Evolutionary conservation across 2,329 filamentous ascomycete genomes (phyloP).

Genomic region (Aspergillus sergii): DNA sequence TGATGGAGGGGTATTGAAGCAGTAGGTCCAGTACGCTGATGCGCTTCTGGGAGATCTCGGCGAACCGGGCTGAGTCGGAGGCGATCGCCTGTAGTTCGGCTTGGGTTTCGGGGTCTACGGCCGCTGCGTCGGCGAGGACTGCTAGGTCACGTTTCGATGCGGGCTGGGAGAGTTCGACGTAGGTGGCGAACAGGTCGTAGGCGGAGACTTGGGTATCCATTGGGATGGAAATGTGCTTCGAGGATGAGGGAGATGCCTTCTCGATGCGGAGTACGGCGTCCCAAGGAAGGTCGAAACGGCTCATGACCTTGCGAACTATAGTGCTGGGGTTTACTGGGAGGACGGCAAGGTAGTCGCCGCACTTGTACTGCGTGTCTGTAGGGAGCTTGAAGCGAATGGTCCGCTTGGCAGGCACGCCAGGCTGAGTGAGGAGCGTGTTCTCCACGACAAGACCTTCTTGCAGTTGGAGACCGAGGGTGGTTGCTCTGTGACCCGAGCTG

Average conservation of each 20-base stretch:
- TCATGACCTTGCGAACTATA: slow-evolving; percentile 65
- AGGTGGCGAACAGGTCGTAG: slow-evolving; percentile 66
- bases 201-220: slow-evolving; percentile 61
- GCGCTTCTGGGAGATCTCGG: slow-evolving; percentile 56
- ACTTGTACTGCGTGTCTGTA: slow-evolving; percentile 64
- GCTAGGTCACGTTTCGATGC: slow-evolving; percentile 67
- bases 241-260: slow-evolving; percentile 51
- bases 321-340: slow-evolving; percentile 69
- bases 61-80: slow-evolving; percentile 43
- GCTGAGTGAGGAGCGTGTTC: slow-evolving; percentile 54
- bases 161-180: slow-evolving; percentile 73
- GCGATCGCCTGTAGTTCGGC: slow-evolving; percentile 36
- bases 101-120: slow-evolving; percentile 52
- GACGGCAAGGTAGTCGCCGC: slow-evolving; percentile 76
- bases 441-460: slow-evolving; percentile 62
- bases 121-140: slow-evolving; percentile 49
- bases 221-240: slow-evolving; percentile 47
- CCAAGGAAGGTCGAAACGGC: slow-evolving; percentile 67
- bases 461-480: slow-evolving; percentile 65
- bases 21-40: slow-evolving; percentile 65
- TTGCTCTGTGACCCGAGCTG: slow-evolving; percentile 54
- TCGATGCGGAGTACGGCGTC: slow-evolving; percentile 67
- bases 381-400: slow-evolving; percentile 71
- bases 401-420: slow-evolving; percentile 60
- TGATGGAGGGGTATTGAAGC: slow-evolving; percentile 61